Evolutionary conservation across 2,329 filamentous ascomycete genomes (phyloP).

Genomic region (Bertia moriformis): DNA sequence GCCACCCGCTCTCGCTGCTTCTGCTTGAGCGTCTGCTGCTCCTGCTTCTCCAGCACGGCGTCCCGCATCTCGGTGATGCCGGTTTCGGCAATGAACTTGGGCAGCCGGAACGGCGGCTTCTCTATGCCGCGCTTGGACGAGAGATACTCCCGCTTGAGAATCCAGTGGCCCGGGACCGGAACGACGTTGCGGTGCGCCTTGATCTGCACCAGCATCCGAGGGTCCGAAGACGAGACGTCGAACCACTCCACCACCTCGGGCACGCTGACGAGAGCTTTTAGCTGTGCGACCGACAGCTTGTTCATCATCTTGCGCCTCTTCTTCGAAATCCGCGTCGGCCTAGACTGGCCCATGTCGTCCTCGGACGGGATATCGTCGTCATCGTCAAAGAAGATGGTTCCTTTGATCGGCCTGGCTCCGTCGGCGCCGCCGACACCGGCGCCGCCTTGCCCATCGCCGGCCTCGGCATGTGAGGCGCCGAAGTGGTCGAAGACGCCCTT

Average conservation of each 20-base stretch:
- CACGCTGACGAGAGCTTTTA: constrained; percentile 80
- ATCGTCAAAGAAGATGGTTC: constrained; percentile 69
- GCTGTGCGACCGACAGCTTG: constrained; percentile 84
- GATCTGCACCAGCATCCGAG: constrained; percentile 77
- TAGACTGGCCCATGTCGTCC: constrained; percentile 51
- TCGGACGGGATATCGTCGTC: constrained; percentile 78
- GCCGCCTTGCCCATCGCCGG: constrained; percentile 50
- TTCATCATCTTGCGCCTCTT: constrained; percentile 86
- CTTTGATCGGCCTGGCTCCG: too few species aligned
- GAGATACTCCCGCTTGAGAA: constrained; percentile 87
- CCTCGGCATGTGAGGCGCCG: constrained; percentile 46
- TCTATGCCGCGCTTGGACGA: constrained; percentile 95
- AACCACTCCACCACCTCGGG: constrained; percentile 97
- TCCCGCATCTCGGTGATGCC: constrained; percentile 98
- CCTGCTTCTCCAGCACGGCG: constrained; percentile 88
- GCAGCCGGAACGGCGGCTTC: constrained; percentile 81
- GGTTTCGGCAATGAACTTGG: constrained; percentile 93
- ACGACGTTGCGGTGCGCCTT: constrained; percentile 92
- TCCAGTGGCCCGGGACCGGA: constrained; percentile 87
- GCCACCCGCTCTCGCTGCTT: constrained; percentile 89
- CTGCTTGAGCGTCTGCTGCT: constrained; percentile 79
- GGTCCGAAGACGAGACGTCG: constrained; percentile 81
- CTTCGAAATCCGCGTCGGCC: constrained; percentile 76
- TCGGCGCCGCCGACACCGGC: too few species aligned
- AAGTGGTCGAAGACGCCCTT: constrained; percentile 74